These are phyloP conservation scores for Boletus subparvulus DNA, from an alignment of 768 basidiomycete genomes.

Conservation along the genomic window DNA sequence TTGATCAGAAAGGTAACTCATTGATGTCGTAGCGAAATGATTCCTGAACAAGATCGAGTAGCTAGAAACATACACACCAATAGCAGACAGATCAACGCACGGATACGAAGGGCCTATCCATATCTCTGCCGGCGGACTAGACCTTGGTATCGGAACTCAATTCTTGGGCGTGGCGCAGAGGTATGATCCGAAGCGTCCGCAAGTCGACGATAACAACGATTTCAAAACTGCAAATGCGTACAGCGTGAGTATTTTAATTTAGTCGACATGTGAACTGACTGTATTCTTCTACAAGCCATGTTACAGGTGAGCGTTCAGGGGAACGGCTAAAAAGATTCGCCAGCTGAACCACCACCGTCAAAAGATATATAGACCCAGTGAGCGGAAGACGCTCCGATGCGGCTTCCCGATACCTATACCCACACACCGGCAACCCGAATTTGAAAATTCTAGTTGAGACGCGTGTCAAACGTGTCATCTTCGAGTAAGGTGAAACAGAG, in stretches of 20 bases:
- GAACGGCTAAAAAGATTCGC: neutral
- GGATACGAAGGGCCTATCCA: neutral
- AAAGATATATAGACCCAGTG: conserved; percentile 1
- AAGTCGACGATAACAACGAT: neutral
- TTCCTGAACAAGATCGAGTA: neutral
- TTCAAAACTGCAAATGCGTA: neutral
- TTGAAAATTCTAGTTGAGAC: neutral
- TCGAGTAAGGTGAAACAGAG: neutral
- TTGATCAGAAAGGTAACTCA: neutral
- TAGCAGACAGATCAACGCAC: neutral
- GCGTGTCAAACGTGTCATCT: conserved; percentile 1
- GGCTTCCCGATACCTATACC: conserved; percentile 2
- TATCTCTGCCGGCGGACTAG: neutral
- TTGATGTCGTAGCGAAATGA: neutral
- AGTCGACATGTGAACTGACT: neutral
- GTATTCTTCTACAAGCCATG: neutral
- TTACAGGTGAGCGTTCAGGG: neutral
- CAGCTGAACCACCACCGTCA: neutral
- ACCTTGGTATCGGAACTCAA: neutral
- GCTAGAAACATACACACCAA: neutral
- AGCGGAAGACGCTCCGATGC: conserved; percentile 4
- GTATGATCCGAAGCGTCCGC: neutral
- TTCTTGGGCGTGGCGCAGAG: neutral
- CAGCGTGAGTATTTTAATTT: neutral
- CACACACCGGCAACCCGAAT: neutral